Evolutionary conservation across 768 basidiomycete species (phyloP), one percentile per base, ranked within the genome.

Genomic region (Megacollybia marginata): DNA sequence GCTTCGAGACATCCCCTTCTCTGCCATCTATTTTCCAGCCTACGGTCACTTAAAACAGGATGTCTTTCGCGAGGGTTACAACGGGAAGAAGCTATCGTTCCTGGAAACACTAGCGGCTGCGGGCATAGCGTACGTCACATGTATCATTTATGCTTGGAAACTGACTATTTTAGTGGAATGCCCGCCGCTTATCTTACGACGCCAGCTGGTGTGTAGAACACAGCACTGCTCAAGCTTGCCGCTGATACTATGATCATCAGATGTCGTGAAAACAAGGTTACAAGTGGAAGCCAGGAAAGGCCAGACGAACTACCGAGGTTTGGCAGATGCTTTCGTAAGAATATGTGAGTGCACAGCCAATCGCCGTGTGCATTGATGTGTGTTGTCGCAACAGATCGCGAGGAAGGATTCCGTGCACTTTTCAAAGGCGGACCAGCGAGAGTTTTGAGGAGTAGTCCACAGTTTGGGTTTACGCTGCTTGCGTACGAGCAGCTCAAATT

Each of bases 261-360:
- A 99, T 67, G 96, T 98, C 53, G 89, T 98, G 62, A 98, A 99
- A 78, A 98, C 96, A 13, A 81, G 94, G 44, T 70, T 98, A 56
- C 95, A 98, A 64, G 86, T 91, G 10, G 96, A 98, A 64, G 87
- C 92, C 40, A 79, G 86, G 55, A 84, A 87, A 59, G 96, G 96
- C 10, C 82, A 98, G 62, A 88, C 92, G 5, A 72, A 83, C 52
- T 99, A 99, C 72, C 89, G 88, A 64, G 95, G 96, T 42, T 65
- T 96, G 35, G 64, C 71, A 13, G 94, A 99, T 66, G 94, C 92
- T 16, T 90, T 97, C 59, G 70, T 78, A 33, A 95, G 87, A 66
- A 98, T 99, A 52, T 87, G 90, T 85, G 63, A 62, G 85, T 76
- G 23, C 23, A 28, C 23, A 28, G 23, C 23, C 23, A 33, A 33